These are phyloP conservation scores for Pyrus betulifolia DNA, from an alignment of 306 rosid species.

Conservation along the genomic window DNA sequence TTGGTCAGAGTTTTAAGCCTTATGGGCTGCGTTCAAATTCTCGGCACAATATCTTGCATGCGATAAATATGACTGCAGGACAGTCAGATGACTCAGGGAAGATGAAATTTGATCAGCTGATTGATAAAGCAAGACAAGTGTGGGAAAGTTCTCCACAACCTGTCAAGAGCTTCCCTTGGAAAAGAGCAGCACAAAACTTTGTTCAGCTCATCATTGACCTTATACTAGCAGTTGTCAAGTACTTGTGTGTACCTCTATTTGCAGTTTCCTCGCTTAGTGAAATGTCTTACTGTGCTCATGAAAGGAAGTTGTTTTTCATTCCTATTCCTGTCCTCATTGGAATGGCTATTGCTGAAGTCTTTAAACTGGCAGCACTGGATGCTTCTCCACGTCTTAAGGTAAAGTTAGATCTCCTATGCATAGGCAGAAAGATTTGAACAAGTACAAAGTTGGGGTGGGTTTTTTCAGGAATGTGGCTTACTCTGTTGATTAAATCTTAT, in stretches of 20 bases:
- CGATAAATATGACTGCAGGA: conserved; percentile 64
- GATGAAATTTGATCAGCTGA: conserved; percentile 31
- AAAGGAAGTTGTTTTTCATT: conserved; percentile 59
- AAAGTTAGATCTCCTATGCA: neutral
- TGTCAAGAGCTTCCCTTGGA: conserved; percentile 81
- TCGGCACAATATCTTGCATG: conserved; percentile 29
- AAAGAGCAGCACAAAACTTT: conserved; percentile 52
- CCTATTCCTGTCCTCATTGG: conserved; percentile 66
- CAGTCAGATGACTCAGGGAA: conserved; percentile 46
- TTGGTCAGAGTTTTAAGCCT: conserved; percentile 24
- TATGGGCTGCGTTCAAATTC: conserved; percentile 23
- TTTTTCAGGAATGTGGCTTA: conserved; percentile 1
- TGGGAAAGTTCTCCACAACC: conserved; percentile 85
- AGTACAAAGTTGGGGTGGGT: neutral
- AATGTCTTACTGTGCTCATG: conserved; percentile 81
- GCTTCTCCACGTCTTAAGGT: conserved; percentile 72
- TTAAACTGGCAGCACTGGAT: conserved; percentile 53
- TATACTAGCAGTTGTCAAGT: conserved; percentile 53
- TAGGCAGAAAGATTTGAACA: neutral
- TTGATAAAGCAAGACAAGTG: conserved; percentile 38
- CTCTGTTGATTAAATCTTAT: conserved; percentile 7
- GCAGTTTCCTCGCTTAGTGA: conserved; percentile 68
- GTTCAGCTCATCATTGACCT: conserved; percentile 67
- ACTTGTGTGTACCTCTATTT: conserved; percentile 59
- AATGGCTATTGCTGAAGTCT: conserved; percentile 56